Evolutionary conservation across 2,329 filamentous ascomycete genomes (phyloP).

Genomic region (Sclerotinia subarctica): DNA sequence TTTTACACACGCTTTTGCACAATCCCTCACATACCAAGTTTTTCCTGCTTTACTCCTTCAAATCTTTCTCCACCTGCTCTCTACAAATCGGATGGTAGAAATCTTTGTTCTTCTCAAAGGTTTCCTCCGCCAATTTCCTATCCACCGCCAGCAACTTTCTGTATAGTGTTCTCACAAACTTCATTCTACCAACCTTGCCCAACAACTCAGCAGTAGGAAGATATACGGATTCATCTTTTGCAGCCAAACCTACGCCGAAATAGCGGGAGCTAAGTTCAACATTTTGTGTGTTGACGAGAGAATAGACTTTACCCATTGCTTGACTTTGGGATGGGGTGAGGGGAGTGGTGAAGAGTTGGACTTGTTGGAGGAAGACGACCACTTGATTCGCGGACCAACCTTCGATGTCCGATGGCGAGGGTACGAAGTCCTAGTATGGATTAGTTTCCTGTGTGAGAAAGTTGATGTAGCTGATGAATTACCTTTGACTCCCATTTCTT

Average conservation of each 20-base stretch:
- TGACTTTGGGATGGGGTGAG: slow-evolving; percentile 65
- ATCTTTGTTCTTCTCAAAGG: slow-evolving; percentile 81
- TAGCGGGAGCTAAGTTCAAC: slow-evolving; percentile 82
- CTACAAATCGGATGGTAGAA: slow-evolving; percentile 97
- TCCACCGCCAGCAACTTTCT: slow-evolving; percentile 72
- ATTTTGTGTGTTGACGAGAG: slow-evolving; percentile 71
- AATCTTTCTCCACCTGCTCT: slow-evolving; percentile 81
- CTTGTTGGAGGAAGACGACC: slow-evolving; percentile 81
- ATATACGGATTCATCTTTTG: slow-evolving; percentile 67
- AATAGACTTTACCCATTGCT: slow-evolving; percentile 72
- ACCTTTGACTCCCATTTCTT: slow-evolving; percentile 71
- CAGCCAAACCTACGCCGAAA: slow-evolving; percentile 73
- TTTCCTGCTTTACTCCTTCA: slow-evolving; percentile 40
- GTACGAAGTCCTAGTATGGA: slow-evolving; percentile 51
- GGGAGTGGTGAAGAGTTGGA: slow-evolving; percentile 64
- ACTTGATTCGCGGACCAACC: slow-evolving; percentile 82
- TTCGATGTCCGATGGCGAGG: slow-evolving; percentile 64
- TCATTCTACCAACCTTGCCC: slow-evolving; percentile 87
- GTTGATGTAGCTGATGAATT: slow-evolving; percentile 29
- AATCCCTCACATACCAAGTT: background rate
- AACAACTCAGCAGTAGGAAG: slow-evolving; percentile 70
- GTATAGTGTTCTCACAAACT: slow-evolving; percentile 89
- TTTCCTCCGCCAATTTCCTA: slow-evolving; percentile 69
- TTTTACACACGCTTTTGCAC: background rate
- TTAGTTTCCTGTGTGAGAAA: background rate